Evolutionary conservation across 805 yeast genomes (phyloP), one percentile per base, ranked within the genome.

Genomic region (Ogataea angusta): DNA sequence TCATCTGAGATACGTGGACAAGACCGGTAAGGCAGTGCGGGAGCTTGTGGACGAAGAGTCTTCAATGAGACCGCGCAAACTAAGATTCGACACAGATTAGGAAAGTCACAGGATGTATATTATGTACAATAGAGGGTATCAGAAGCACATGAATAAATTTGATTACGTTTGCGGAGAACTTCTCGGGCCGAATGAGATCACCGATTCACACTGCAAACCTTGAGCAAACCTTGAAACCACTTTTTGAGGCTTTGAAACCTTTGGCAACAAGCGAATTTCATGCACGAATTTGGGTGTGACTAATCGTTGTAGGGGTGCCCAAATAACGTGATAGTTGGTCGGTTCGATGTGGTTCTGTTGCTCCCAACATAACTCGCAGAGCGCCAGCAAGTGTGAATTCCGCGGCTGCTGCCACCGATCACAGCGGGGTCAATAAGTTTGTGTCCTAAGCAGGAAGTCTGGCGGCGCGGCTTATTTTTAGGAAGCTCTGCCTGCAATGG

Each of bases 41-140:
- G 50, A 52, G 18, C 57, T 70, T 51, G 58, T 62, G 26, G 57
- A 56, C 10, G 57, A 54, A 4, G 68, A 69, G 41, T 39, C 53
- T 32, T 48, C 33, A 15, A 56, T 69, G 14, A 67, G 64, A 43
- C 76, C 76, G 1, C 67, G 59, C 42, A 62, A 56, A 42, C 50
- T 72, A 31, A 58, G 59, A 26, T 70, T 70, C 42, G 56, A 53
- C 25, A 45, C 41, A 26, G 37, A 38, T 12, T 38, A 33, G 37
- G 34, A 14, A 24, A 22, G 19, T 16, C 10, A 12, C 23, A 18
- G 15, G 23, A 38, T 38, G 42, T 38, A 38, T 28, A 32, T 12
- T 38, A 38, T 38, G 36, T 38, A 26, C 13, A 38, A 23, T 38
- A 31, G 29, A 12, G 16, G 23, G 32, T 28, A n/a, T 15, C 15